Conservation (phyloP, 2,329 filamentous ascomycete genomes). For the Atkinsonella texensis region DNA sequence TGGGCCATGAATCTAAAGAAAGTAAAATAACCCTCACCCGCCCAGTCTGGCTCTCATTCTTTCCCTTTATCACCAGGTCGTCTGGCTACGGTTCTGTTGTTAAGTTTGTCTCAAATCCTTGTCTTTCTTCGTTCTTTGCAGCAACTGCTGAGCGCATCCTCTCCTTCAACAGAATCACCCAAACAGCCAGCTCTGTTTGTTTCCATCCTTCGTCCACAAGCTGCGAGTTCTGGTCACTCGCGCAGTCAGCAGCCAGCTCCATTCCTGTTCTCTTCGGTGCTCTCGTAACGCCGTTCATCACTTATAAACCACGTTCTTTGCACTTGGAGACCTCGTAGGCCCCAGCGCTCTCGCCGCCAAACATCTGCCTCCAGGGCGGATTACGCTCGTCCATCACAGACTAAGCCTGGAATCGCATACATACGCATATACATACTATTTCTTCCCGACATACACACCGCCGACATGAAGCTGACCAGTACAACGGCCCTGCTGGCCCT, state of each 20-base stretch:
- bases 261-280: slow-evolving; percentile 16
- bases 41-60: slow-evolving; percentile 1
- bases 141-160: slow-evolving; percentile 24
- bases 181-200: slow-evolving; percentile 17
- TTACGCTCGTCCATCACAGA: not conserved
- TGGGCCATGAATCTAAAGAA: not conserved
- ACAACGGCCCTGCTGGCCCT: slow-evolving; percentile 25
- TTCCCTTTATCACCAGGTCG: slow-evolving; percentile 5
- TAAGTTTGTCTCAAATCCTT: slow-evolving; percentile 2
- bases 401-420: not conserved
- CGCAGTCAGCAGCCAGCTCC: slow-evolving; percentile 13
- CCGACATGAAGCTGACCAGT: slow-evolving; percentile 24
- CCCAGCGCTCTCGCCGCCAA: not conserved
- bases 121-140: slow-evolving; percentile 5
- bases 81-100: slow-evolving; percentile 8
- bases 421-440: not conserved
- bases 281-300: slow-evolving; percentile 20
- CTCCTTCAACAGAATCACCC: slow-evolving; percentile 16
- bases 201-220: slow-evolving; percentile 18
- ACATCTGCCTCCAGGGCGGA: not conserved
- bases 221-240: slow-evolving; percentile 13
- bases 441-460: not conserved
- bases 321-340: not conserved
- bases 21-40: not conserved
- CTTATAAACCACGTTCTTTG: slow-evolving; percentile 1